Evolutionary conservation across 2,329 filamentous ascomycete species (phyloP).

Genomic region (Fusarium haematococcum): DNA sequence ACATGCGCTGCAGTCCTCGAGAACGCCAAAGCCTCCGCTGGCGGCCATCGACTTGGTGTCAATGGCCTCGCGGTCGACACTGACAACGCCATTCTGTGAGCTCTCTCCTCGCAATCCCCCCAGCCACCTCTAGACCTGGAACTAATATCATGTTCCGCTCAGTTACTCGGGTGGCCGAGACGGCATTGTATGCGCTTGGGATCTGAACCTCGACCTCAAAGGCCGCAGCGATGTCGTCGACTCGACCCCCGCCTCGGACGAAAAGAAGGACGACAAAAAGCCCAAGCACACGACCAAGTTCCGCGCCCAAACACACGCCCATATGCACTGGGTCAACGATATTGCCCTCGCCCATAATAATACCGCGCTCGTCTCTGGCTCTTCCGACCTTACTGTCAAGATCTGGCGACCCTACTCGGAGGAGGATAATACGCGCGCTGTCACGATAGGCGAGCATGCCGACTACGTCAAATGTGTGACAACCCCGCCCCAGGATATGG

Average conservation of each 20-base stretch:
- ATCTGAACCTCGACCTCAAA: constrained; percentile 79
- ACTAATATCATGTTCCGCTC: constrained; percentile 28
- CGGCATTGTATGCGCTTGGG: constrained; percentile 96
- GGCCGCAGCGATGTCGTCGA: constrained; percentile 42
- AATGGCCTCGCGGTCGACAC: constrained; percentile 93
- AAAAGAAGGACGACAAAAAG: constrained; percentile 46
- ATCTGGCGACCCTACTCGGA: constrained; percentile 83
- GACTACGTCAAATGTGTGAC: constrained; percentile 98
- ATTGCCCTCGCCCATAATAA: constrained; percentile 84
- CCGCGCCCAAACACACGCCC: constrained; percentile 74
- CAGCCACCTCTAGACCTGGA: constrained; percentile 9
- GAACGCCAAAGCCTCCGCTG: constrained; percentile 68
- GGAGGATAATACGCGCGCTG: constrained; percentile 62
- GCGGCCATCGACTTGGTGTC: constrained; percentile 92
- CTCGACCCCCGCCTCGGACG: constrained; percentile 46
- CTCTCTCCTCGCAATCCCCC: constrained; percentile 15
- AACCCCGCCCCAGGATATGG: constrained; percentile 70
- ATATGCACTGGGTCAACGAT: constrained; percentile 97
- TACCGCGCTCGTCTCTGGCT: constrained; percentile 85
- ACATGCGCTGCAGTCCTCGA: constrained; percentile 62
- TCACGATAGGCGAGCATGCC: constrained; percentile 89
- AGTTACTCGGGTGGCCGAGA: constrained; percentile 97
- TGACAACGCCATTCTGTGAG: constrained; percentile 87
- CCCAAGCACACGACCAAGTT: constrained; percentile 66
- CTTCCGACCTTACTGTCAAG: constrained; percentile 94